Base-by-base conservation (phyloP, 208 protist species). In the Leishmania guyanensis region DNA sequence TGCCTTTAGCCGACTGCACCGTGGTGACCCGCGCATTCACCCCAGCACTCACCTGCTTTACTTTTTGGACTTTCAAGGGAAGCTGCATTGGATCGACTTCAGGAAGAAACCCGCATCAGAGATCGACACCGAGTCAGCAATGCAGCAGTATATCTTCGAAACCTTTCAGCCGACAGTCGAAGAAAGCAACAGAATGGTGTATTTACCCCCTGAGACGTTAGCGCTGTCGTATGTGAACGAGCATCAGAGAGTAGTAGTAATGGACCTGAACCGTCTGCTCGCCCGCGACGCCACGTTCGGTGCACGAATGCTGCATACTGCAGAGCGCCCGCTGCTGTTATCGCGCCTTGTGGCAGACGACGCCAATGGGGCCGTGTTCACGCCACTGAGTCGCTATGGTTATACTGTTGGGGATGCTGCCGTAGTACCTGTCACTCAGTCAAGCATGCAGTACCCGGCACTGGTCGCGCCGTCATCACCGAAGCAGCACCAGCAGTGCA, bases 191-290 rank as follows among this genome's bases (percentile, higher is more conserved):
- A n/a, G 78, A 33, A 64, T 75, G 0, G 43, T 70, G 4, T 1
- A 56, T 26, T 53, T 86, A 2, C 46, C 58, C 20, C 56, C 82
- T 36, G 82, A 86, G 77, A 82, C 80, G 78, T 43, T 86, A 6
- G 82, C 51, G 68, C 79, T 88, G 60, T 82, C 72, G 51, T 85
- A 85, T 64, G 77, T 88, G 8, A 82, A 80, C 70, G 73, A 83
- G 0, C 36, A 56, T 2, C 70, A 79, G 39, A 17, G 20, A 17
- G 66, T 81, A 22, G 85, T 94, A 2, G 88, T 90, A 51, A 75
- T 94, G 72, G 91, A 96, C 74, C 51, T 91, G 33, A 88, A 93
- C 54, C 84, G 70, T 20, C 90, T 96, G 33, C 72, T 94, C 17
- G 64, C 77, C 39, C 84, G 79, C 3, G 93, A 96, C 74, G 75